These are phyloP conservation scores for Sporothrix variecibatus DNA, from an alignment of 2,329 filamentous ascomycete genomes.

Conservation along the genomic window DNA sequence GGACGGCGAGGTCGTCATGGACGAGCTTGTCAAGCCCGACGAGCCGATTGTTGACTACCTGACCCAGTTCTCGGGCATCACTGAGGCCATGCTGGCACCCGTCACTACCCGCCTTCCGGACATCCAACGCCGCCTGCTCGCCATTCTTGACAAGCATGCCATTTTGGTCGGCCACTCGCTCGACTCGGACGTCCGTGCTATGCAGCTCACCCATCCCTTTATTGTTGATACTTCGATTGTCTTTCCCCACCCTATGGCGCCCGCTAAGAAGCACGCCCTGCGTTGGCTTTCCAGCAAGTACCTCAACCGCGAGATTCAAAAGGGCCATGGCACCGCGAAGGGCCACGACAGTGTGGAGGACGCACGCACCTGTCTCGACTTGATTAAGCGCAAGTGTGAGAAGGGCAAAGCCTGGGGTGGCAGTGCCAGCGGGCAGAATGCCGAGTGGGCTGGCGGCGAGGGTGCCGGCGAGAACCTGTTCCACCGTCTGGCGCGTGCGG, in stretches of 20 bases:
- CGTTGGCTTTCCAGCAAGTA: conserved; percentile 90
- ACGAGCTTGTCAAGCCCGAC: conserved; percentile 88
- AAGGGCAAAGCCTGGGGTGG: conserved; percentile 86
- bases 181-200: conserved; percentile 78
- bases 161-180: conserved; percentile 81
- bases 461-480: conserved; percentile 85
- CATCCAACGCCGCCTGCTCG: conserved; percentile 75
- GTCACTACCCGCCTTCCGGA: conserved; percentile 83
- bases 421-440: conserved; percentile 14
- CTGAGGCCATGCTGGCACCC: conserved; percentile 74
- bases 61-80: conserved; percentile 91
- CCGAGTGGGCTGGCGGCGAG: conserved; percentile 52
- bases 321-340: conserved; percentile 61
- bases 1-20: conserved; percentile 78
- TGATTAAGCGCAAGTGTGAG: conserved; percentile 94
- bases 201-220: conserved; percentile 87
- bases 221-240: conserved; percentile 89
- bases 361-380: conserved; percentile 84
- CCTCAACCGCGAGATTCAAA: conserved; percentile 84
- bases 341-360: conserved; percentile 95
- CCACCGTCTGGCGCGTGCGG: conserved; percentile 69
- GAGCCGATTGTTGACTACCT: conserved; percentile 91
- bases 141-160: conserved; percentile 69
- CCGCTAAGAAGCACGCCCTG: conserved; percentile 84
- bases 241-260: conserved; percentile 86